phyloP scores from a whole-genome alignment of 495 filamentous ascomycete species.

The Aspergillus mulundensis region DNA sequence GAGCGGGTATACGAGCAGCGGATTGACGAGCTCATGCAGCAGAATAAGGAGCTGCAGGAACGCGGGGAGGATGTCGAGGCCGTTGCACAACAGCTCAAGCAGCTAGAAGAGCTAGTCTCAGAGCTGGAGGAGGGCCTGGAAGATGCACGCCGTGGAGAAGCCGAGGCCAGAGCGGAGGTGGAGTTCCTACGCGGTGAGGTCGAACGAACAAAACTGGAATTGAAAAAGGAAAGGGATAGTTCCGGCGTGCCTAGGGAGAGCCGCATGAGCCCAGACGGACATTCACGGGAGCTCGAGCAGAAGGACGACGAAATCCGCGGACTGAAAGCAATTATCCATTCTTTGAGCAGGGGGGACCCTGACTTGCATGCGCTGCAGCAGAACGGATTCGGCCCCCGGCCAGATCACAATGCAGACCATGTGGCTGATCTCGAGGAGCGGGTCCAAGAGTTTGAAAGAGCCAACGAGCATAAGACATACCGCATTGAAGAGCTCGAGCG shows the following conservation, averaged over 20 bases:
- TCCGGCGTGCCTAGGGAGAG: conserved; percentile 57
- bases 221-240: conserved; percentile 86
- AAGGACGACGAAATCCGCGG: conserved; percentile 97
- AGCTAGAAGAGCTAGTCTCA: conserved; percentile 91
- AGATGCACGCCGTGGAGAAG: conserved; percentile 93
- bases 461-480: conserved; percentile 63
- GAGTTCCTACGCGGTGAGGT: conserved; percentile 96
- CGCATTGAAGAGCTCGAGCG: conserved; percentile 90
- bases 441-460: conserved; percentile 66
- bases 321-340: conserved; percentile 96
- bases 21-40: conserved; percentile 82
- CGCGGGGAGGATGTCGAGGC: conserved; percentile 84
- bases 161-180: conserved; percentile 92
- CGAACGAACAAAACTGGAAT: conserved; percentile 84
- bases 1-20: conserved; percentile 95
- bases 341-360: conserved; percentile 70
- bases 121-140: conserved; percentile 96
- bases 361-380: conserved; percentile 26
- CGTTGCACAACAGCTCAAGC: conserved; percentile 86
- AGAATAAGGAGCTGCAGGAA: conserved; percentile 76
- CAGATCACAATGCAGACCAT: conserved; percentile 32
- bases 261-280: conserved; percentile 46
- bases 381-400: conserved; percentile 21
- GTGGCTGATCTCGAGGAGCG: conserved; percentile 62
- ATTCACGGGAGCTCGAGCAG: conserved; percentile 74